A percentile compares a stretch with the other conserved stretches of the same genome.
phyloP scores from a whole-genome alignment of 169 alveolate species.

The Eimeria brunetti region DNA sequence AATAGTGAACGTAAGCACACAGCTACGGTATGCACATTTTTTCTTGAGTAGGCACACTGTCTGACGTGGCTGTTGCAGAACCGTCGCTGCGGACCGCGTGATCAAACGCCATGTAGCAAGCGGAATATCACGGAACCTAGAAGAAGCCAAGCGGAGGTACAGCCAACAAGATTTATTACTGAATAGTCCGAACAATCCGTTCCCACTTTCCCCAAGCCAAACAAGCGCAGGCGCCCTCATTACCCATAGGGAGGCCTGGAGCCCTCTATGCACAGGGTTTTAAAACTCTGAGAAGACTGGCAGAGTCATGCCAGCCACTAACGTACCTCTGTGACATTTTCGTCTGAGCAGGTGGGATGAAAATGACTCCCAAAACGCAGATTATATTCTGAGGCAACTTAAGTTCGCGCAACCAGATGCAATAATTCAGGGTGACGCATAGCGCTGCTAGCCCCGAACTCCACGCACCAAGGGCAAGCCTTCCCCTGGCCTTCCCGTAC shows the following conservation, averaged over 20 bases:
- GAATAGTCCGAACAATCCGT: background rate
- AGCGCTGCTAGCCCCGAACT: background rate
- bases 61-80: slow-evolving; percentile 38
- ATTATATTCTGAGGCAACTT: slow-evolving; percentile 12
- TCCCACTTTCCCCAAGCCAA: slow-evolving; percentile 5
- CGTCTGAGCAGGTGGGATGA: slow-evolving; percentile 12
- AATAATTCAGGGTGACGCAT: slow-evolving; percentile 5
- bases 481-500: background rate
- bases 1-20: background rate
- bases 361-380: slow-evolving; percentile 15
- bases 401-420: slow-evolving; percentile 1
- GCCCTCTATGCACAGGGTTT: background rate
- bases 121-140: background rate
- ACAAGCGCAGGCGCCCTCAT: background rate
- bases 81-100: slow-evolving; percentile 25
- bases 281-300: background rate
- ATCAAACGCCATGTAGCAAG: slow-evolving; percentile 15
- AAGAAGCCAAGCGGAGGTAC: background rate
- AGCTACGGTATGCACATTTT: background rate
- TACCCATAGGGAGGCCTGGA: background rate
- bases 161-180: background rate
- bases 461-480: background rate
- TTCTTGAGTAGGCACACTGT: background rate
- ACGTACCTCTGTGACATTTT: background rate
- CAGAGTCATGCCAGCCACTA: slow-evolving; percentile 3